A percentile compares a stretch with the other conserved stretches of the same genome.
phyloP scores from a whole-genome alignment of 306 rosid species.

The Trichosanthes truncata region DNA sequence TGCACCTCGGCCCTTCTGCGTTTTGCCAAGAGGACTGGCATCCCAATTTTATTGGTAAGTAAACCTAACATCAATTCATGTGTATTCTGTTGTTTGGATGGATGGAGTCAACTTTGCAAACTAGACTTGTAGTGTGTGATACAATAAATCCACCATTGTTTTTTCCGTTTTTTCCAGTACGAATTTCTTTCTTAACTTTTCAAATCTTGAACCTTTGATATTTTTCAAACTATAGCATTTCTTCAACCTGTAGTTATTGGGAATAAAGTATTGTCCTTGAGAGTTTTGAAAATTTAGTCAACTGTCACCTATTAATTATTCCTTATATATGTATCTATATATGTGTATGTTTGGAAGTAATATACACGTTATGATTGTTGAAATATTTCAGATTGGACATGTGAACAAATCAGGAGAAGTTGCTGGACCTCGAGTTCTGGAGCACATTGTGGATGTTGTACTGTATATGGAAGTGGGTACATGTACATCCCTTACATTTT shows the following conservation, averaged over 20 bases:
- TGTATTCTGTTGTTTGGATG: neutral
- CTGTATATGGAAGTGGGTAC: slow-evolving; percentile 89
- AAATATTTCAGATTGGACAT: slow-evolving; percentile 64
- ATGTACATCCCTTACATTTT: slow-evolving; percentile 22
- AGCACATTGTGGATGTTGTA: slow-evolving; percentile 90
- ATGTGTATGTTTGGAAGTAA: neutral
- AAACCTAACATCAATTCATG: neutral
- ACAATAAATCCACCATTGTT: neutral
- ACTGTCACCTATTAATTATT: neutral
- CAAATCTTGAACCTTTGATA: neutral
- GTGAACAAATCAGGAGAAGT: slow-evolving; percentile 86
- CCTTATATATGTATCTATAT: neutral
- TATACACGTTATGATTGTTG: neutral
- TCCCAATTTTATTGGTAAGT: slow-evolving; percentile 76
- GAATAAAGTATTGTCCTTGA: neutral
- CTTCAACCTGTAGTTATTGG: neutral
- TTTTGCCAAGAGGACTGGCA: slow-evolving; percentile 69
- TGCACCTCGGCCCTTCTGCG: slow-evolving; percentile 78
- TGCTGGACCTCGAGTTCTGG: slow-evolving; percentile 93
- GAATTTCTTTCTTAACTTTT: neutral
- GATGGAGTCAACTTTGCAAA: neutral
- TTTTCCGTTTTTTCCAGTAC: neutral
- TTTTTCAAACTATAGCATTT: neutral
- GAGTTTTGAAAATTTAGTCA: neutral
- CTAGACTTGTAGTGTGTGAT: neutral